Percentiles rank a stretch among this genome's conserved stretches.
Evolutionary conservation across 768 basidiomycete species (phyloP).

Genomic region (Tylopilus vinaceipallidus): DNA sequence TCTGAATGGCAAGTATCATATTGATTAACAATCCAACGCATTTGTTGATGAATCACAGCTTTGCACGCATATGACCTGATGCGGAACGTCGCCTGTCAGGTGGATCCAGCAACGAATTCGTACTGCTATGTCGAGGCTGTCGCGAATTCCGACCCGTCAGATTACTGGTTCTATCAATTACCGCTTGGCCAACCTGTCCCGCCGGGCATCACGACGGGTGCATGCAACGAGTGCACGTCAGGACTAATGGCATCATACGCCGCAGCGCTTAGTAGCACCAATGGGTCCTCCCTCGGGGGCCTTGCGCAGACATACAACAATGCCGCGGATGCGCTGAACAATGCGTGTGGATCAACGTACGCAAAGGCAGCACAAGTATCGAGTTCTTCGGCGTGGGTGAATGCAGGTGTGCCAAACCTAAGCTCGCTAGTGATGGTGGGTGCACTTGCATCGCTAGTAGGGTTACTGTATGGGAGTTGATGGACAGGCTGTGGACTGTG

Average conservation of each 20-base stretch:
- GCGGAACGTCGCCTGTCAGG: slow-evolving; percentile 58
- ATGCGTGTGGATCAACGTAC: slow-evolving; percentile 52
- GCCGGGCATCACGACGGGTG: slow-evolving; percentile 39
- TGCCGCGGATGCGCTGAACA: slow-evolving; percentile 46
- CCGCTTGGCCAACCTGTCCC: slow-evolving; percentile 59
- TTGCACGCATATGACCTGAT: slow-evolving; percentile 63
- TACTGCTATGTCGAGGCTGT: slow-evolving; percentile 78
- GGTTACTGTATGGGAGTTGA: slow-evolving; percentile 12
- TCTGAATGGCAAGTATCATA: slow-evolving; percentile 46
- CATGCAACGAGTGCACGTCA: slow-evolving; percentile 66
- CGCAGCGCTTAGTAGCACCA: slow-evolving; percentile 37
- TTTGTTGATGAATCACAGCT: slow-evolving; percentile 35
- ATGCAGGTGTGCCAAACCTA: slow-evolving; percentile 2
- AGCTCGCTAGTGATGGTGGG: slow-evolving; percentile 7
- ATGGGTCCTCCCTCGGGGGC: slow-evolving; percentile 33
- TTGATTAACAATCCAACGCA: background rate
- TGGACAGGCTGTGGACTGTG: background rate
- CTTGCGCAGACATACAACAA: slow-evolving; percentile 48
- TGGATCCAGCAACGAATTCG: slow-evolving; percentile 52
- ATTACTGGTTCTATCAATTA: slow-evolving; percentile 71
- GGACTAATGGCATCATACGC: slow-evolving; percentile 56
- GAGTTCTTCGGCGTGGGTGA: slow-evolving; percentile 10
- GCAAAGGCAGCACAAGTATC: slow-evolving; percentile 27
- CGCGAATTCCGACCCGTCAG: slow-evolving; percentile 52
- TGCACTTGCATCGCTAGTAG: slow-evolving; percentile 15